phyloP scores from a whole-genome alignment of 176 grass and related monocot genomes.

The Rhipidocladum racemiflorum region DNA sequence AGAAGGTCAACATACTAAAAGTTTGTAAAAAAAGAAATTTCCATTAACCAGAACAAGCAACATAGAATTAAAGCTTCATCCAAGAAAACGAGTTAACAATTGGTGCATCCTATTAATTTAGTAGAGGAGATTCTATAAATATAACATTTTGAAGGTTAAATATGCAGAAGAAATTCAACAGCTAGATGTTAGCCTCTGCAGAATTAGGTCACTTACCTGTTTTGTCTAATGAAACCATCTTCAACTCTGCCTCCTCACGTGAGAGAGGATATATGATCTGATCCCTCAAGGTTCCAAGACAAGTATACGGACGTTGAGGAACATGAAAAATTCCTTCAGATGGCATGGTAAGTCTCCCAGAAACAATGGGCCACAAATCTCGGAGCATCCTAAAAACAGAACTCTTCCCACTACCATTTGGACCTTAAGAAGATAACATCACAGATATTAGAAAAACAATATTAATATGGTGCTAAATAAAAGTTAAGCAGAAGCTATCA shows the following conservation, averaged over 20 bases:
- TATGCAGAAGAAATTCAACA: background rate
- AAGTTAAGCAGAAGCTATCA: background rate
- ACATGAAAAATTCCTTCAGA: slow-evolving; percentile 73
- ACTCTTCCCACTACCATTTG: slow-evolving; percentile 98
- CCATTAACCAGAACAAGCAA: slow-evolving; percentile 2
- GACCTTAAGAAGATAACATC: slow-evolving; percentile 53
- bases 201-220: slow-evolving; percentile 39
- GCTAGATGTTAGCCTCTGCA: background rate
- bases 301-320: slow-evolving; percentile 88
- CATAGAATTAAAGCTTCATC: background rate
- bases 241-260: slow-evolving; percentile 69
- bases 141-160: background rate
- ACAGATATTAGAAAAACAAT: slow-evolving; percentile 35
- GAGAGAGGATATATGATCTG: slow-evolving; percentile 96
- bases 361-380: slow-evolving; percentile 83
- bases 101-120: background rate
- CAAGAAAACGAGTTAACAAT: background rate
- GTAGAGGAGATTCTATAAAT: background rate
- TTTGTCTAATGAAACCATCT: slow-evolving; percentile 45
- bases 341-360: slow-evolving; percentile 70
- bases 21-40: background rate
- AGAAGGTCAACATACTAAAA: background rate
- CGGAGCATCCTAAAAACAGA: slow-evolving; percentile 91
- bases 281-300: slow-evolving; percentile 92
- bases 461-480: background rate